Conservation (phyloP, 2,329 filamentous ascomycete species). For the Pochonia chlamydosporia region DNA sequence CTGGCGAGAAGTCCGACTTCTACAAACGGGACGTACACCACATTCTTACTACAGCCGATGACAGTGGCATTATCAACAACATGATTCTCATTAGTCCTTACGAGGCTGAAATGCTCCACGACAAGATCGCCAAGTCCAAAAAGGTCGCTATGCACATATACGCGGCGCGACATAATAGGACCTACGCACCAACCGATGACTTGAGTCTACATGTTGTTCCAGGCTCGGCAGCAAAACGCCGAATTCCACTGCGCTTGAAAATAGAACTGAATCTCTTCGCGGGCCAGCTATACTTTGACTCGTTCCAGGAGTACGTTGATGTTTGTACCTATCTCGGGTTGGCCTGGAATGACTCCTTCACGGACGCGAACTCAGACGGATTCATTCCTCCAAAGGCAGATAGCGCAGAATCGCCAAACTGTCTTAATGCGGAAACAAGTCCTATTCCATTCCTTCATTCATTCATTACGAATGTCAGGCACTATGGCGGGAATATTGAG, state of each 20-base stretch:
- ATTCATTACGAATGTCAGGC: slow-evolving; percentile 29
- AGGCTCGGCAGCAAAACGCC: neutral
- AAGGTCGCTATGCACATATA: slow-evolving; percentile 45
- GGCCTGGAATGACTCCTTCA: slow-evolving; percentile 17
- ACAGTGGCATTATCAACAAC: neutral
- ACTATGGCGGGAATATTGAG: slow-evolving; percentile 29
- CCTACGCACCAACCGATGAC: slow-evolving; percentile 1
- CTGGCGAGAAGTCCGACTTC: slow-evolving; percentile 7
- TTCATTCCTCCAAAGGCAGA: slow-evolving; percentile 24
- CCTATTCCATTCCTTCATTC: slow-evolving; percentile 31
- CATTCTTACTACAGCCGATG: slow-evolving; percentile 12
- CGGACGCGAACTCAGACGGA: slow-evolving; percentile 21
- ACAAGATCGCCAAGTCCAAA: slow-evolving; percentile 26
- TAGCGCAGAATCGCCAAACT: neutral
- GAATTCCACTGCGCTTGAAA: slow-evolving; percentile 18
- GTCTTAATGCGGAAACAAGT: slow-evolving; percentile 14
- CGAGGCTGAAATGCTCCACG: slow-evolving; percentile 50
- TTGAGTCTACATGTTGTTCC: slow-evolving; percentile 1
- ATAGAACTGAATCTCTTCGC: slow-evolving; percentile 59
- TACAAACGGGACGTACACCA: slow-evolving; percentile 19
- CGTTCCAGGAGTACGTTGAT: slow-evolving; percentile 46
- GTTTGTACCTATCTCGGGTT: slow-evolving; percentile 49
- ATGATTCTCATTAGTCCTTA: slow-evolving; percentile 11
- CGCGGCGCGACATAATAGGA: slow-evolving; percentile 19
- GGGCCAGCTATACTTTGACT: slow-evolving; percentile 58